A percentile compares a stretch with the other conserved stretches of the same genome.
phyloP scores from a whole-genome alignment of 2,329 filamentous ascomycete species.

The Chrysoporthe austroafricana region DNA sequence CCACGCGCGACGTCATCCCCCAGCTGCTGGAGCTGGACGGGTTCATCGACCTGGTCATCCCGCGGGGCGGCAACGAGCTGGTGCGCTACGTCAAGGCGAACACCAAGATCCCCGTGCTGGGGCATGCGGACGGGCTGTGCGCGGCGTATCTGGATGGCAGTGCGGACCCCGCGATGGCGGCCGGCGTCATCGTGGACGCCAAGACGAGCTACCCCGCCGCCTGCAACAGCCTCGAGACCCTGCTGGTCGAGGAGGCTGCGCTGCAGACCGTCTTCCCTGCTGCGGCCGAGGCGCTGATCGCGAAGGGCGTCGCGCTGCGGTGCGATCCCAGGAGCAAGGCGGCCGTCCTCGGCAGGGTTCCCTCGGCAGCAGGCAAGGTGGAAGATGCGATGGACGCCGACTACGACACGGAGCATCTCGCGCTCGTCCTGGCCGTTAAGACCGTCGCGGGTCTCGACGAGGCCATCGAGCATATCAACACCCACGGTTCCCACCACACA shows the following conservation, averaged over 20 bases:
- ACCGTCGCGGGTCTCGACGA: conserved; percentile 69
- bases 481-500: conserved; percentile 90
- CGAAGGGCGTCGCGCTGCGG: conserved; percentile 78
- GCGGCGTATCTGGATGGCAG: conserved; percentile 81
- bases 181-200: conserved; percentile 81
- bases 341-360: conserved; percentile 57
- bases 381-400: conserved; percentile 71
- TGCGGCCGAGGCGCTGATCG: conserved; percentile 74
- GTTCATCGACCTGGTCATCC: conserved; percentile 93
- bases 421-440: conserved; percentile 82
- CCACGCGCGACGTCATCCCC: conserved; percentile 86
- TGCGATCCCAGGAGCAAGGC: conserved; percentile 75
- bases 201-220: conserved; percentile 95
- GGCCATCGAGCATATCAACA: conserved; percentile 88
- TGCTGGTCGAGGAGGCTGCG: conserved; percentile 78
- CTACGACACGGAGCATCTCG: conserved; percentile 87
- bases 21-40: conserved; percentile 84
- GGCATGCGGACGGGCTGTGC: conserved; percentile 94
- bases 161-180: conserved; percentile 73
- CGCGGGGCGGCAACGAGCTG: conserved; percentile 86
- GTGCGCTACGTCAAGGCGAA: conserved; percentile 87
- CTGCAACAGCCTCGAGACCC: conserved; percentile 91
- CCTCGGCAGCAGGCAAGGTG: conserved; percentile 50
- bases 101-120: conserved; percentile 93
- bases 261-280: conserved; percentile 69